phyloP scores from a whole-genome alignment of 441 rosid species.

The Aleurites moluccanus region DNA sequence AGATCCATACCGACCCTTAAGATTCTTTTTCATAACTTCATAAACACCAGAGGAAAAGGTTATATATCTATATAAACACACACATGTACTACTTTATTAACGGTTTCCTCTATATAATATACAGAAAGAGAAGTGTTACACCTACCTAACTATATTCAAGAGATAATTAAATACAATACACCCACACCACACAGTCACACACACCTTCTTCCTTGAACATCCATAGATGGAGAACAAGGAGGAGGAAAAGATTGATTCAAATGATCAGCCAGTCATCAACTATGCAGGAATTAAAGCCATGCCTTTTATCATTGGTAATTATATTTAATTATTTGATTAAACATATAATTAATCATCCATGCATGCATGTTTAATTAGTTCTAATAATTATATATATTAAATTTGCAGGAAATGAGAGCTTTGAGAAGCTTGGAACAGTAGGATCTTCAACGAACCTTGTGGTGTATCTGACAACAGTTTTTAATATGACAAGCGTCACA shows the following conservation, averaged over 20 bases:
- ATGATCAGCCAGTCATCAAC: not conserved
- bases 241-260: not conserved
- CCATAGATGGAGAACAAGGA: constrained; percentile 2
- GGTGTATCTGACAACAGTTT: constrained; percentile 43
- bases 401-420: constrained; percentile 46
- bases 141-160: too few species aligned
- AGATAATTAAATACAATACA: too few species aligned
- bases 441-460: constrained; percentile 40
- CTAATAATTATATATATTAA: not conserved
- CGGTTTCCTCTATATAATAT: too few species aligned
- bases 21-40: too few species aligned
- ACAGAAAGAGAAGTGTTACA: too few species aligned
- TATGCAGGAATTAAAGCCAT: constrained; percentile 18
- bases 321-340: not conserved
- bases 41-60: too few species aligned
- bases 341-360: not conserved
- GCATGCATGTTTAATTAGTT: not conserved
- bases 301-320: constrained; percentile 20
- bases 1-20: too few species aligned
- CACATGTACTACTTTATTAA: too few species aligned
- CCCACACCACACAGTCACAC: too few species aligned
- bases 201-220: not conserved
- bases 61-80: too few species aligned
- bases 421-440: constrained; percentile 50
- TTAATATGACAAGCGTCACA: constrained; percentile 39